Evolutionary conservation across 805 yeast genomes (phyloP), one percentile per base, ranked within the genome.

Genomic region (Ogataea trehalophila): DNA sequence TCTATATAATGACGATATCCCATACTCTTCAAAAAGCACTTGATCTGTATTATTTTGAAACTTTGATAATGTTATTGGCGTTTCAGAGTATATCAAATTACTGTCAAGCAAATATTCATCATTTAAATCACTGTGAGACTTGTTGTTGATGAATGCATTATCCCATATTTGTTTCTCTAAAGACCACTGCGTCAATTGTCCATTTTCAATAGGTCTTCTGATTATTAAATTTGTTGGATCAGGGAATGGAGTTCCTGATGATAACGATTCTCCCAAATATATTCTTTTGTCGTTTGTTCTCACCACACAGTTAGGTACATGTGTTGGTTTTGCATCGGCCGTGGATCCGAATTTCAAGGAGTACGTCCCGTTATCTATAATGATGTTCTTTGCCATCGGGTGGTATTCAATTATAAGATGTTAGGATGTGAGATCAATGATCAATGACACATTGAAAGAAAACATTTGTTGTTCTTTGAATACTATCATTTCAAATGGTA

Each of bases 21-120:
- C 95, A 60, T 84, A 94, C 60, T 94, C 98, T 65, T 94, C 99
- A 68, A 95, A 92, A 0, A 94, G 77, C 0, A 94, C 85, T 67
- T 90, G 96, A 63, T 94, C 98, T 15, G 88, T 85, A 63, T 86
- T 86, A 55, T 81, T 81, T 35, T 95, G 86, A 33, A 92, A 72
- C 45, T 81, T 84, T 2, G 96, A 94, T 33, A 92, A 68, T 44
- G 89, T 85, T 60, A 85, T 81, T 22, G 95, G 92, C 5, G 88
- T 72, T 58, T 94, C 97, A 2, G 91, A 82, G 42, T 87, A 73
- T 0, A 90, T 72, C 38, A 94, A 70, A 47, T 85, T 80, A 2
- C 79, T 69, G 1, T 79, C 83, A 16, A 74, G 57, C 44, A 76
- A 73, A 39, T 77, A 61, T 4, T 73, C 77, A 46, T 66, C 60